Evolutionary conservation across 2,329 filamentous ascomycete genomes (phyloP).

Genomic region (Aspergillus phoenicis): DNA sequence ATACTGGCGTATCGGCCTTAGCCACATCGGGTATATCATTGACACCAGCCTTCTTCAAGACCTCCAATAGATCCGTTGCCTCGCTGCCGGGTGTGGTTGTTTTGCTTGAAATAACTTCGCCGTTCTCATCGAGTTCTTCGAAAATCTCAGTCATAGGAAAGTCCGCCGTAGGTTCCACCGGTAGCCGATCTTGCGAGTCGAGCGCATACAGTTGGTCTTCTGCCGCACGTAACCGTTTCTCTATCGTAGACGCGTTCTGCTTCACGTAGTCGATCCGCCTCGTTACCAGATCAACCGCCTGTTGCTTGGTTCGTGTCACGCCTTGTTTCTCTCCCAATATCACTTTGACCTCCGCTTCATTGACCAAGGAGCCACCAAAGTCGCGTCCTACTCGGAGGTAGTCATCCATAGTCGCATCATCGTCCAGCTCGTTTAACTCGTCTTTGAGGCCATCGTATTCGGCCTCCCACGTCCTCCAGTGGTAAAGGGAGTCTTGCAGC

Average conservation of each 20-base stretch:
- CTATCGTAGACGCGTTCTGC: constrained; percentile 73
- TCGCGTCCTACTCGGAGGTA: constrained; percentile 53
- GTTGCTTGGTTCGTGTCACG: constrained; percentile 56
- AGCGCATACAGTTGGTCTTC: constrained; percentile 69
- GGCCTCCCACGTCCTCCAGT: constrained; percentile 89
- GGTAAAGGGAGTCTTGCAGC: constrained; percentile 73
- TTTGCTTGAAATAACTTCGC: constrained; percentile 73
- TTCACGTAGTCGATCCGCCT: constrained; percentile 87
- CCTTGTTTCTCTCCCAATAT: constrained; percentile 52
- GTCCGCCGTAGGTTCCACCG: constrained; percentile 63
- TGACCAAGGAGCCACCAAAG: constrained; percentile 48
- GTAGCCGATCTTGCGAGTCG: constrained; percentile 61
- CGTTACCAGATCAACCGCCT: constrained; percentile 69
- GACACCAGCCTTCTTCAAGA: constrained; percentile 75
- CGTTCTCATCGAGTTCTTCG: constrained; percentile 89
- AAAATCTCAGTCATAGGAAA: constrained; percentile 86
- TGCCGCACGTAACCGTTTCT: constrained; percentile 69
- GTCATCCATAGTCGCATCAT: constrained; percentile 54
- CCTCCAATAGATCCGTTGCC: constrained; percentile 69
- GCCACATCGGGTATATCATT: constrained; percentile 47
- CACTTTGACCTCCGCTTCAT: constrained; percentile 57
- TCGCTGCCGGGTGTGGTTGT: constrained; percentile 68
- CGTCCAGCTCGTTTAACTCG: constrained; percentile 65
- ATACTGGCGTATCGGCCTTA: constrained; percentile 16
- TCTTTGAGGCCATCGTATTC: constrained; percentile 91